Evolutionary conservation across 2,329 filamentous ascomycete genomes (phyloP).

Genomic region (Phyllosticta citribraziliensis): DNA sequence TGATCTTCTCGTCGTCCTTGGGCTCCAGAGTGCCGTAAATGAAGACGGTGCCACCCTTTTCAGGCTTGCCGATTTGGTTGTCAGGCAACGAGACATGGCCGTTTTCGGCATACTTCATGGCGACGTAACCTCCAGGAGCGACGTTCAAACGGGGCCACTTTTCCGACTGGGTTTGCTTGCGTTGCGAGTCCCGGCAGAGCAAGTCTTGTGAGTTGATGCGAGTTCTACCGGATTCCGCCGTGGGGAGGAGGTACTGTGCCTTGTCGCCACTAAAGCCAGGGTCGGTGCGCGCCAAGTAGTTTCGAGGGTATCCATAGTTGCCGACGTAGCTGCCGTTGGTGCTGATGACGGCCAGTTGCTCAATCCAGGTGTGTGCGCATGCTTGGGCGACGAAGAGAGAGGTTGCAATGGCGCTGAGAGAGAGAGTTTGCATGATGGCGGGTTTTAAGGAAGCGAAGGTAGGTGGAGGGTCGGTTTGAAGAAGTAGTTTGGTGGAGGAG

Average conservation of each 20-base stretch:
- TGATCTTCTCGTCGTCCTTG: constrained; percentile 46
- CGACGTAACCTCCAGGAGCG: constrained; percentile 37
- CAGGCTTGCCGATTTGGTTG: constrained; percentile 32
- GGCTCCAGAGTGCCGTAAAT: constrained; percentile 41
- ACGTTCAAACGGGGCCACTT: constrained; percentile 54
- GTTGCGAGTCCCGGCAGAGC: constrained; percentile 57
- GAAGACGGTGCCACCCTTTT: constrained; percentile 36
- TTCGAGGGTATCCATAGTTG: constrained; percentile 63
- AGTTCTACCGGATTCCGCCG: constrained; percentile 29
- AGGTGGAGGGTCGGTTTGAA: neutral
- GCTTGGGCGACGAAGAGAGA: constrained; percentile 14
- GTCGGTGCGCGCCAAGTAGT: constrained; percentile 50
- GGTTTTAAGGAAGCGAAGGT: neutral
- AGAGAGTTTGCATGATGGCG: neutral
- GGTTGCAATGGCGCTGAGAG: constrained; percentile 13
- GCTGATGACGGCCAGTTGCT: constrained; percentile 62
- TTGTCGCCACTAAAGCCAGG: constrained; percentile 52
- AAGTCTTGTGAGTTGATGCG: constrained; percentile 42
- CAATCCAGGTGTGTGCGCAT: constrained; percentile 66
- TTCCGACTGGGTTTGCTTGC: constrained; percentile 43
- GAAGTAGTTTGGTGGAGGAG: neutral
- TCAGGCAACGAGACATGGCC: constrained; percentile 38
- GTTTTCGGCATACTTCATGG: constrained; percentile 43
- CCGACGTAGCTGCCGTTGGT: constrained; percentile 65
- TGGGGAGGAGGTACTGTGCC: constrained; percentile 55